Evolutionary conservation across 2,329 filamentous ascomycete genomes (phyloP), one percentile per base, ranked within the genome.

Genomic region (Aspergillus sp.): DNA sequence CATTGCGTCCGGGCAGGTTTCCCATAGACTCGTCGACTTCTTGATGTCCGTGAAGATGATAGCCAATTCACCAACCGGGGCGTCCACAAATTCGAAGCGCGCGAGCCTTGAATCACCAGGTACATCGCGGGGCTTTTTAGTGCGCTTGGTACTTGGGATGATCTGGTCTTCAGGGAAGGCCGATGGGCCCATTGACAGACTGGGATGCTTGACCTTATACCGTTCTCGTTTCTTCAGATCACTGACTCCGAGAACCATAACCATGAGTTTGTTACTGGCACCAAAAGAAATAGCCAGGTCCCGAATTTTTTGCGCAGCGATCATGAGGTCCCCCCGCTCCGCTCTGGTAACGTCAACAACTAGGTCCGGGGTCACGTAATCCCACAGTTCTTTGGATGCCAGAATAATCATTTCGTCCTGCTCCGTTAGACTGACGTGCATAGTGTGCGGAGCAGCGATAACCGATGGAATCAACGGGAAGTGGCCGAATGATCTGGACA

Each of bases 11-110:
- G 88, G 86, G 54, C 89, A 93, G 34, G 86, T 86, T 61, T 98
- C 91, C 91, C 91, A 98, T 5, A 98, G 68, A 24, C 84, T 78
- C 1, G 91, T 98, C 15, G 89, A 96, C 64, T 89, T 94, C 69
- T 96, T 96, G 71, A 98, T 98, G 65, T 98, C 91, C 0, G 91
- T 98, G 57, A 98, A 98, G 30, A 93, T 86, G 52, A 98, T 86
- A 26, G 86, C 83, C 30, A 96, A 78, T 49, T 93, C 85, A 29
- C 89, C 89, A 1, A 80, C 85, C 0, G 91, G 91, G 8, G 91
- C 85, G 40, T 89, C 83, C 30, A 96, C 88, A 61, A 94, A 89
- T 33, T 91, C 86, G 17, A 96, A 77, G 29, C 89, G 77, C 37
- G 84, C 82, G 34, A 98, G 74, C 34, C 82, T 85, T 15, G 86